Percentiles rank a stretch among this genome's conserved stretches.
Evolutionary conservation across 345 rosid genomes (phyloP).

Genomic region (Eucalyptus tenuipes): DNA sequence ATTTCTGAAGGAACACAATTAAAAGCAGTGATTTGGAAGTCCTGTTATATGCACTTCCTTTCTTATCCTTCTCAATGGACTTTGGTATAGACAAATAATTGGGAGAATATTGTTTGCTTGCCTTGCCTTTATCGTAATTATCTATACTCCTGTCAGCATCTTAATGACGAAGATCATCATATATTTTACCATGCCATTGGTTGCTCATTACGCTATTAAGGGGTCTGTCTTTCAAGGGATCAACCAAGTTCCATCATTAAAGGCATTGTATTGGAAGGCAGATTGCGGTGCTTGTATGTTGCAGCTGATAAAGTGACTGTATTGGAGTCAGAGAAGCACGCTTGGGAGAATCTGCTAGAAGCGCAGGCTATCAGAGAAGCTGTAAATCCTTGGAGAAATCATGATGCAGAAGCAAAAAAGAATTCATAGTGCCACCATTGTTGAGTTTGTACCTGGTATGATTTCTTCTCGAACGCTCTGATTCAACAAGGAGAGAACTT

Average conservation of each 20-base stretch:
- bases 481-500: not conserved
- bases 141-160: not conserved
- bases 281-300: not conserved
- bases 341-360: too few species aligned
- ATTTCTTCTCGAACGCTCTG: not conserved
- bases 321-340: constrained; percentile 21
- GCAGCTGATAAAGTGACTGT: constrained; percentile 55
- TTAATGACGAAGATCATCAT: not conserved
- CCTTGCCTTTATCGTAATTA: too few species aligned
- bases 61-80: not conserved
- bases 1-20: not conserved
- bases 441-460: not conserved
- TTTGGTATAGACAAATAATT: not conserved
- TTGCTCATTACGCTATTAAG: not conserved
- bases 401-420: not conserved
- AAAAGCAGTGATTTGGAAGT: not conserved
- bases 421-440: constrained; percentile 1
- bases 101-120: not conserved
- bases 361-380: too few species aligned
- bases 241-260: not conserved
- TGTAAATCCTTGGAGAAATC: too few species aligned
- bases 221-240: not conserved
- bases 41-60: not conserved
- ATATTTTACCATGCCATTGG: not conserved
- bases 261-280: not conserved